Evolutionary conservation across 306 rosid genomes (phyloP), one percentile per base, ranked within the genome.

Genomic region (Dalbergia oliveri): DNA sequence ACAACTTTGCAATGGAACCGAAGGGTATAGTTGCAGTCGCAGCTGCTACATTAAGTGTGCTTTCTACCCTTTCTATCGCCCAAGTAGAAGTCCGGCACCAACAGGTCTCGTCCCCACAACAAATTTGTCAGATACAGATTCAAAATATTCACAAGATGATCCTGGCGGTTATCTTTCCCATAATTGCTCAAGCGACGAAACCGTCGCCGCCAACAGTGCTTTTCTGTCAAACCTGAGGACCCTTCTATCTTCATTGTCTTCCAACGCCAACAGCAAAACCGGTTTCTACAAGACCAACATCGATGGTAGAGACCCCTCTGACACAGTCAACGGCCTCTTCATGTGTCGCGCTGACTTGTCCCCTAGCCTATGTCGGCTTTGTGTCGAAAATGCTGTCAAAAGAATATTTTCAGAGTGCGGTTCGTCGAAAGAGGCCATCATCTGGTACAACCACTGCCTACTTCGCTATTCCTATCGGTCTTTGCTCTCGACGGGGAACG

Each of bases 241-340:
- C 59, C 69, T 78, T 62, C n/a, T 78, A 26, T 13, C 47, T 57
- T 57, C 50, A 37, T 13, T 79, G 59, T 69, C 77, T 47, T 79
- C 83, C 34, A 12, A 70, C 4, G 51, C 66, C 66, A 35, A 58
- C 15, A 19, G 6, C 54, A 79, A 18, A 33, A 34, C 44, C 57
- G 65, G 45, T 11, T 70, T 70, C 72, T 79, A 11, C 53, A 79
- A 69, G 13, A 34, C 65, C 26, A 61, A 56, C 5, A 12, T 10
- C 14, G 15, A 60, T 33, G 49, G 56, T 10, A 21, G 0, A 5
- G 35, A n/a, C 18, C 49, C 34, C 35, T 53, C 76, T 12, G 44
- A 71, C 60, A 62, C 12, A 5, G 15, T 80, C 35, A 63, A 54
- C 4, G 86, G 86, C 8, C 76, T 83, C 33, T 83, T 83, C 53